Evolutionary conservation across 116 monocot genomes (phyloP).

Genomic region (Dioscorea cayenensis): DNA sequence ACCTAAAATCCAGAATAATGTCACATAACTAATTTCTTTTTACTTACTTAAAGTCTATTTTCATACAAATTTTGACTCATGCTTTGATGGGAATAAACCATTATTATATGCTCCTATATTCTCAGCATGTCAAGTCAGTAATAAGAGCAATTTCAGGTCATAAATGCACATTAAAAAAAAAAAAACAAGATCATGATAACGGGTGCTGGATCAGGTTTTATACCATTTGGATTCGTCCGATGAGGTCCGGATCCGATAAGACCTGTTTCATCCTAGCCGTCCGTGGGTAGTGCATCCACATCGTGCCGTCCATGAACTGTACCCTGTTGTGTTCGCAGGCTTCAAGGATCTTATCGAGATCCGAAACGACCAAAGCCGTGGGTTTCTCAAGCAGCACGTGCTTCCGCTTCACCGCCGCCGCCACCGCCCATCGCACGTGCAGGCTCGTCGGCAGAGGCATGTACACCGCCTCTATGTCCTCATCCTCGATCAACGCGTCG

Average conservation of each 20-base stretch:
- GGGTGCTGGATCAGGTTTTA: too few relatives aligned
- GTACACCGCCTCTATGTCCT: slow-evolving; percentile 71
- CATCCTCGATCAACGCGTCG: slow-evolving; percentile 61
- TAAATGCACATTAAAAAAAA: not conserved
- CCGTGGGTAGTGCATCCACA: slow-evolving; percentile 95
- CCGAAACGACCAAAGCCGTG: slow-evolving; percentile 40
- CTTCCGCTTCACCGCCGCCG: slow-evolving; percentile 65
- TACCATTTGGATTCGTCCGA: slow-evolving; percentile 66
- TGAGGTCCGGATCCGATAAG: slow-evolving; percentile 48
- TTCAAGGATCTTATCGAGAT: slow-evolving; percentile 66
- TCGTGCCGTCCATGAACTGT: slow-evolving; percentile 87
- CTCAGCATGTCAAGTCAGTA: too few relatives aligned
- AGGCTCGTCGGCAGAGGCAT: slow-evolving; percentile 81
- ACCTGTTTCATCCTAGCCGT: slow-evolving; percentile 66
- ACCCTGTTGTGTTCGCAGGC: slow-evolving; percentile 51
- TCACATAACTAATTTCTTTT: too few relatives aligned
- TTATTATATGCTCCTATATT: too few relatives aligned
- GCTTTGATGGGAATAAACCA: too few relatives aligned
- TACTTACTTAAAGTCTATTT: too few relatives aligned
- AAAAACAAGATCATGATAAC: too few relatives aligned
- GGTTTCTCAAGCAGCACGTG: slow-evolving; percentile 95
- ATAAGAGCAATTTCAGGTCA: not conserved
- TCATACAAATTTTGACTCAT: too few relatives aligned
- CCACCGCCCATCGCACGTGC: slow-evolving; percentile 63
- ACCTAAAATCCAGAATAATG: too few relatives aligned